Base-by-base conservation (phyloP, 2,329 filamentous ascomycete species). In the Mariannaea sp. region DNA sequence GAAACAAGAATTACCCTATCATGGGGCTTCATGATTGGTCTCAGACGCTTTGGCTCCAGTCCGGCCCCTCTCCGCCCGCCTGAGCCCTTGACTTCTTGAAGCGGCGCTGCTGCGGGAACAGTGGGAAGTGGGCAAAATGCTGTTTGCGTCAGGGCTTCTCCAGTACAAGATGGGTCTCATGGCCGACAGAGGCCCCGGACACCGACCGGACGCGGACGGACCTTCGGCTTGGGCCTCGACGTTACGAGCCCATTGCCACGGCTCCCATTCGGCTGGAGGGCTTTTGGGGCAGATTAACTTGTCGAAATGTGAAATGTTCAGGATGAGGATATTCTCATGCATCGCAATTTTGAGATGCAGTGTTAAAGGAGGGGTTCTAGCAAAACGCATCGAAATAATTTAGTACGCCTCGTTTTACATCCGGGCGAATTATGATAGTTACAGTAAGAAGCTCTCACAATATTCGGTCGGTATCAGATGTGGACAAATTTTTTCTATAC, bases 201-300 rank as follows among this genome's bases (percentile, higher is more conserved):
- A 65, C 62, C 62, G 62, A 65, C 62, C 62, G 62, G 62, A 65
- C 51, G 29, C 42, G 55, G 47, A 53, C 62, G 55, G 56, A 53
- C 52, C 51, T 64, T 65, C 62, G 62, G 62, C 58, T 63, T 51
- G 53, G 47, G 20, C 41, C 46, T 61, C 53, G 57, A 62, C 44
- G 44, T 57, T 59, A 57, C 58, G 60, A 65, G 58, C 13, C 12
- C 29, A 53, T 46, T 35, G 45, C 55, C 55, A 56, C 51, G 58
- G 59, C 50, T 60, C 41, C 39, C 36, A 13, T 53, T 61, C 57
- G 53, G 59, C 58, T 50, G 48, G 43, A 55, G 29, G 43, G 16
- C 41, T 58, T 55, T 36, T 50, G 40, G 39, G n/a, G n/a, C n/a
- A n/a, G n/a, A n/a, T n/a, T n/a, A n/a, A n/a, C n/a, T n/a, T n/a